Base-by-base conservation (phyloP, 106 monocot species). In the Chionographis japonica region DNA sequence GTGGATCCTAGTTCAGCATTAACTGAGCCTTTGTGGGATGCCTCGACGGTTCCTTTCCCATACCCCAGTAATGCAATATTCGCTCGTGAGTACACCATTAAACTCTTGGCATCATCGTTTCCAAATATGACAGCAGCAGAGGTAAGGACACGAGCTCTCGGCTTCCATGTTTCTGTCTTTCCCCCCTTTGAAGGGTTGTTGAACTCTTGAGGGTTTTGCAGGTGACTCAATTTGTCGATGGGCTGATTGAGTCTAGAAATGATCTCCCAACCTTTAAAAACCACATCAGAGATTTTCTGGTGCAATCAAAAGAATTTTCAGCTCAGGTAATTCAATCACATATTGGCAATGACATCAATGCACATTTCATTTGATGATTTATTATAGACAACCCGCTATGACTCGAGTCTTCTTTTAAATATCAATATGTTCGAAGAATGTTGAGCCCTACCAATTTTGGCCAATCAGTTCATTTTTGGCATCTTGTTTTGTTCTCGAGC, bases 261-360 rank as follows among this genome's bases (percentile, higher is more conserved):
- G 92, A 98, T 57, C 78, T 87, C 11, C 72, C 89, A 27, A 72
- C 80, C 10, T 98, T 98, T 65, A 98, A 98, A 65, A 80, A 98
- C 15, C 92, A 86, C 54, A 98, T 98, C 14, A 67, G 97, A 61
- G 97, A 98, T 54, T 98, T 98, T 58, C 92, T 98, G 41, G 81
- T 92, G n/a, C 92, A 98, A 74, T 98, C 97, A 36, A 98, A 98
- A 58, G 92, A 90, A 67, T 98, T 98, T 74, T 98, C 97, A 13
- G 92, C 92, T 65, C 97, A 98, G 89, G 97, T 98, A 90, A 40
- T 60, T 19, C 8, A 43, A 16, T 50, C 27, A 1, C 27, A 27
- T 27, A 27, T 27, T 27, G 27, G 27, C 27, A 27, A 27, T 60
- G 8, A 41, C 35, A 12, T 35, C 3, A 40, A 20, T 42, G 36